Percentiles rank a stretch among this genome's conserved stretches.
phyloP scores from a whole-genome alignment of 2,329 filamentous ascomycete genomes.

The Fusarium setosum region DNA sequence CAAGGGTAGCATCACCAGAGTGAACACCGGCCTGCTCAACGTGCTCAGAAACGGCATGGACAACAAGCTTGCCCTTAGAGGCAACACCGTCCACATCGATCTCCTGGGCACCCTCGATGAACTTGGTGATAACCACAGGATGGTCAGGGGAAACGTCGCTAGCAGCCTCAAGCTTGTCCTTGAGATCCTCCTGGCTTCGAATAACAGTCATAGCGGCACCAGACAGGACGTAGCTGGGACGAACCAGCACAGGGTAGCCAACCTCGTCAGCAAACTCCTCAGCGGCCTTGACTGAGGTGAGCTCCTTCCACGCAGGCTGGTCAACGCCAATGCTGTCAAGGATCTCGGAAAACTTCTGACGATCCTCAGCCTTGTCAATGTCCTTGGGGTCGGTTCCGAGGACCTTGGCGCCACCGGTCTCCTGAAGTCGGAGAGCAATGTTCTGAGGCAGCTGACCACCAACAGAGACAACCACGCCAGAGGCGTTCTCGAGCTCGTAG shows the following conservation, averaged over 20 bases:
- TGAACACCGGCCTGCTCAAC: constrained; percentile 97
- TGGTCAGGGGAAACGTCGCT: constrained; percentile 94
- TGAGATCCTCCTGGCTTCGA: constrained; percentile 85
- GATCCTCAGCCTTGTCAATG: constrained; percentile 97
- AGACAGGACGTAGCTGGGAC: constrained; percentile 94
- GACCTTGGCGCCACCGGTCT: constrained; percentile 88
- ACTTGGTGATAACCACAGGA: constrained; percentile 97
- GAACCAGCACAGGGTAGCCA: constrained; percentile 93
- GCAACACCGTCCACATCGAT: constrained; percentile 97
- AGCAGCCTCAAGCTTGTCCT: constrained; percentile 94
- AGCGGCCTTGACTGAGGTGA: constrained; percentile 90
- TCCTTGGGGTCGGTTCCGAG: constrained; percentile 93
- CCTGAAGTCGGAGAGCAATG: constrained; percentile 93
- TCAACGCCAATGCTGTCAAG: constrained; percentile 97
- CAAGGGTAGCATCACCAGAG: constrained; percentile 95
- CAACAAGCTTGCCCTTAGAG: constrained; percentile 83
- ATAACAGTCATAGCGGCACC: constrained; percentile 99
- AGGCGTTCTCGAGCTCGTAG: constrained; percentile 89
- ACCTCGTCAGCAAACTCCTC: constrained; percentile 87
- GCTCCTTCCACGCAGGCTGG: constrained; percentile 97
- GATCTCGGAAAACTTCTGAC: constrained; percentile 98
- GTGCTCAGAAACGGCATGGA: constrained; percentile 96
- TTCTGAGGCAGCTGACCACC: constrained; percentile 98
- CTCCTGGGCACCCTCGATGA: constrained; percentile 96
- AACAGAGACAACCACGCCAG: constrained; percentile 92